Evolutionary conservation across 2,329 filamentous ascomycete genomes (phyloP), one percentile per base, ranked within the genome.

Genomic region (Aspergillus neoniger): DNA sequence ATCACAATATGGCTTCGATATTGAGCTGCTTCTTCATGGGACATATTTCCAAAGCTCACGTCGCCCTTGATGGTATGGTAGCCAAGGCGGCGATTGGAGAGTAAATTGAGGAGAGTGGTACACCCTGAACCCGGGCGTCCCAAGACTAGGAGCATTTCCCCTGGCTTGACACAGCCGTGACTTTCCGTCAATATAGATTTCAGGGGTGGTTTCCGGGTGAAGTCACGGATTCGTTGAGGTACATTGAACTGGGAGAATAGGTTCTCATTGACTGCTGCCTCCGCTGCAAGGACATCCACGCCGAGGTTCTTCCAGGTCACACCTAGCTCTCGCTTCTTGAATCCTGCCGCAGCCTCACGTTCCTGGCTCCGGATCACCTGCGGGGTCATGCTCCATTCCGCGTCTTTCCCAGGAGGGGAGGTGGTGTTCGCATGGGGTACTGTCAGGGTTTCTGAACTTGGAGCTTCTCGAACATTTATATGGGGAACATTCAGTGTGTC

Each of bases 101-200:
- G 79, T 65, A 89, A 79, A 66, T 89, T 91, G 49, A 92, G 79
- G 8, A 91, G 80, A 0, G 88, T 89, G 0, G 88, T 90, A 71
- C 89, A 91, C 36, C 88, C 88, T 4, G 86, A 81, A 0, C 88
- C 88, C 0, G 88, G 88, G 1, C 87, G 81, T 2, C 88, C 88
- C 0, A 91, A 78, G 0, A 91, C 87, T 0, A 90, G 78, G 1
- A 90, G 74, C 88, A 90, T 89, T 72, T 90, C 87, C n/a, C 88
- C 89, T 0, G 88, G 88, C 70, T 87, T 87, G 43, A 91, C 85
- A 65, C 86, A 89, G 9, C 88, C 88, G 67, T 86, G 83, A 59
- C 82, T 84, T 66, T 84, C 80, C 55, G 88, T 82, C 43, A 91
- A 74, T 39, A 91, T 86, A 0, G 85, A 87, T 65, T 83, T 85